phyloP scores from a whole-genome alignment of 768 basidiomycete genomes.

The Lentinula sp. region DNA sequence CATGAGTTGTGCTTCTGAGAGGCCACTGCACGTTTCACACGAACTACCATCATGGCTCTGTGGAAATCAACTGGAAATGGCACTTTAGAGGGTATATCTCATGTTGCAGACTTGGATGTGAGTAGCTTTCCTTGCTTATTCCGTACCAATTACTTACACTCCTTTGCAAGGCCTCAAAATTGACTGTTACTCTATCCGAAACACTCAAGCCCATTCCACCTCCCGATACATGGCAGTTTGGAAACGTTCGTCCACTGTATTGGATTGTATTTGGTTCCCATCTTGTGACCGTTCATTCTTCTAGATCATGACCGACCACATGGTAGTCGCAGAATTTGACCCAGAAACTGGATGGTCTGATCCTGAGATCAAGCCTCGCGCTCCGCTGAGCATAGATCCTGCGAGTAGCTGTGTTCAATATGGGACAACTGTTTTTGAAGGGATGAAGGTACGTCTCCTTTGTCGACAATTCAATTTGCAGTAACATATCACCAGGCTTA shows the following conservation, averaged over 20 bases:
- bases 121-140: not conserved
- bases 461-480: constrained; percentile 14
- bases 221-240: not conserved
- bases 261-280: not conserved
- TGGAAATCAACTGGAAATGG: constrained; percentile 4
- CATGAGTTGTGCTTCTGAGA: too few species aligned
- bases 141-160: not conserved
- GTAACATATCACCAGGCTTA: constrained; percentile 39
- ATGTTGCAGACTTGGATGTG: constrained; percentile 1
- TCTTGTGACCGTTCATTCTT: not conserved
- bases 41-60: not conserved
- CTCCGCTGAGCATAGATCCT: constrained; percentile 63
- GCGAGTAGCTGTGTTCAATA: constrained; percentile 79
- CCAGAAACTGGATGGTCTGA: constrained; percentile 61
- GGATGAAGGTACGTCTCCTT: constrained; percentile 52
- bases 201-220: constrained; percentile 1
- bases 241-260: not conserved
- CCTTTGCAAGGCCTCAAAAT: constrained; percentile 1
- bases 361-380: constrained; percentile 74
- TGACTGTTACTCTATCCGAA: not conserved
- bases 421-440: constrained; percentile 81
- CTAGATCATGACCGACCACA: constrained; percentile 71
- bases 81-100: not conserved
- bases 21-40: too few species aligned
- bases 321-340: constrained; percentile 64